These are phyloP conservation scores for Camellia granthamiana DNA, from an alignment of 148 eudicot species.

Conservation along the genomic window DNA sequence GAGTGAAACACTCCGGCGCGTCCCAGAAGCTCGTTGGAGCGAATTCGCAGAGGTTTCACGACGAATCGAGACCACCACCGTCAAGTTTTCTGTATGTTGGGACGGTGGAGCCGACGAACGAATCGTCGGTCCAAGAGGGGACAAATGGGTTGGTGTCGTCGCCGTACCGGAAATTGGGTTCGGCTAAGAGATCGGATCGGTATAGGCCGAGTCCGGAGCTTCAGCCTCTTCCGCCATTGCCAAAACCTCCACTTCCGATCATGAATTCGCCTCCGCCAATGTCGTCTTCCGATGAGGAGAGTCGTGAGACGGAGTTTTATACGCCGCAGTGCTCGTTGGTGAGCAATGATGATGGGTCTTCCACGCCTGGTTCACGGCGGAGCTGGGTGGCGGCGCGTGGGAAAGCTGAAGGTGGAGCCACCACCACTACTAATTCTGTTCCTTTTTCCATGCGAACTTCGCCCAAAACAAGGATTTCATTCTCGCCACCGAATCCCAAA, in stretches of 20 bases:
- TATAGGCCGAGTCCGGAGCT: conserved; percentile 85
- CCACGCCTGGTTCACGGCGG: conserved; percentile 32
- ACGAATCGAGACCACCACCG: conserved; percentile 56
- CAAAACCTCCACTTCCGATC: conserved; percentile 48
- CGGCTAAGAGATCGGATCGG: conserved; percentile 50
- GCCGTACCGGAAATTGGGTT: conserved; percentile 62
- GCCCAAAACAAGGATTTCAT: conserved; percentile 54
- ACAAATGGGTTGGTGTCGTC: conserved; percentile 41
- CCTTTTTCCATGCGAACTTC: conserved; percentile 81
- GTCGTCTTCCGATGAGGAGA: conserved; percentile 61
- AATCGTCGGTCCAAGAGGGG: conserved; percentile 32
- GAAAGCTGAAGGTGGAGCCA: conserved; percentile 22
- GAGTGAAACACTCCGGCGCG: conserved; percentile 38
- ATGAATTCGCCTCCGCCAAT: conserved; percentile 58
- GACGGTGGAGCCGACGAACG: conserved; percentile 60
- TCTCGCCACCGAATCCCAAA: no score
- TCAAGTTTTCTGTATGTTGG: conserved; percentile 75
- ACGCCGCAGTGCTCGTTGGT: conserved; percentile 75
- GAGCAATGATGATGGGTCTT: conserved; percentile 57
- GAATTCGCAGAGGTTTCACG: conserved; percentile 35
- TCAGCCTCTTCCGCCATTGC: conserved; percentile 78
- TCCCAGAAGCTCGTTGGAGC: conserved; percentile 61
- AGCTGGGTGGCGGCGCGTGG: conserved; percentile 20
- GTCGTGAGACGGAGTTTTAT: conserved; percentile 53
- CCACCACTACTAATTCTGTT: conserved; percentile 22